Evolutionary conservation across 768 basidiomycete species (phyloP).

Genomic region (Leucocoprinus birnbaumii): DNA sequence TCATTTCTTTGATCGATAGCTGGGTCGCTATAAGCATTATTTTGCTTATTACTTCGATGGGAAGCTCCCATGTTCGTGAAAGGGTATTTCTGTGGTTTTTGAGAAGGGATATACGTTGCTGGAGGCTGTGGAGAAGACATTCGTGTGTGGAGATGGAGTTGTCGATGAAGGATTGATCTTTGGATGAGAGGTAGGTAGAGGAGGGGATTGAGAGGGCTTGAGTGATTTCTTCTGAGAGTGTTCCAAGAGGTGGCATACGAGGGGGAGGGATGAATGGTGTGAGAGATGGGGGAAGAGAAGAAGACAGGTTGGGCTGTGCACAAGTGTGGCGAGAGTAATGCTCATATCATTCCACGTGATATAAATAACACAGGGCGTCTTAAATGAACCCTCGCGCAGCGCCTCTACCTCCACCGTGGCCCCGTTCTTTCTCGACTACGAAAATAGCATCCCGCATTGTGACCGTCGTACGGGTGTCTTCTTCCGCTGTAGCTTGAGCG

Average conservation of each 20-base stretch:
- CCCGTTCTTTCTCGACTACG: constrained; percentile 78
- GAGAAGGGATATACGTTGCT: constrained; percentile 3
- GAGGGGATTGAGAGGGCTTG: background rate
- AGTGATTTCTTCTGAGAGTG: background rate
- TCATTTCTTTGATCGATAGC: constrained; percentile 8
- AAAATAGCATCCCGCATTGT: constrained; percentile 84
- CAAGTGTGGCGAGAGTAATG: too few species aligned
- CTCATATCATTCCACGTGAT: background rate
- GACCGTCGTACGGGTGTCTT: constrained; percentile 47
- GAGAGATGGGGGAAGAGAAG: background rate
- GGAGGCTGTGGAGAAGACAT: background rate
- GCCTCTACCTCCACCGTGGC: constrained; percentile 80
- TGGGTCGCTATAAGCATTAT: constrained; percentile 6
- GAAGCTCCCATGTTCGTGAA: constrained; percentile 5
- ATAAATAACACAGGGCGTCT: constrained; percentile 19
- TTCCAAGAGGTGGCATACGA: background rate
- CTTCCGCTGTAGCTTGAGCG: background rate
- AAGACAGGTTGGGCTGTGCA: background rate
- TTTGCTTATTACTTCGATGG: constrained; percentile 9
- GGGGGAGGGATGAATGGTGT: background rate
- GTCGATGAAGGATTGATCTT: background rate
- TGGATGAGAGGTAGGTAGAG: background rate
- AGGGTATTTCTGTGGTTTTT: constrained; percentile 10
- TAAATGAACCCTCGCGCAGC: constrained; percentile 56
- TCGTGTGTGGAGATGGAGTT: background rate